phyloP scores from a whole-genome alignment of 768 basidiomycete species.

The Cystobasidium tubakii region DNA sequence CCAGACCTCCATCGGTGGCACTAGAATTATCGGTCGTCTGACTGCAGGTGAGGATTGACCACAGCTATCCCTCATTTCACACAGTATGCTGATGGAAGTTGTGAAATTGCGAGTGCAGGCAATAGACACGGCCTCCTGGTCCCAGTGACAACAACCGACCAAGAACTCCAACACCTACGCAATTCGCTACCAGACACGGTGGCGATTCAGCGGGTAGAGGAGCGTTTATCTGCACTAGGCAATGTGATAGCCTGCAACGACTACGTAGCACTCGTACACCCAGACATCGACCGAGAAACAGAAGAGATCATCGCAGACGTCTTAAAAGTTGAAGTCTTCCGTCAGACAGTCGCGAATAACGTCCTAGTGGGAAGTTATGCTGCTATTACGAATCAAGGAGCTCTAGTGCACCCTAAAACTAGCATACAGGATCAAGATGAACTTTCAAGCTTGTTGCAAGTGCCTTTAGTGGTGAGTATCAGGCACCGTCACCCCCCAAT shows the following conservation, averaged over 20 bases:
- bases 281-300: constrained; percentile 94
- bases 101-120: constrained; percentile 54
- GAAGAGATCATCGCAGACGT: constrained; percentile 99
- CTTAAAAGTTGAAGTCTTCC: constrained; percentile 96
- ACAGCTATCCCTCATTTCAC: background rate
- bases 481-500: background rate
- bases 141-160: constrained; percentile 90
- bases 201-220: constrained; percentile 90
- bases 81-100: background rate
- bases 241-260: constrained; percentile 99
- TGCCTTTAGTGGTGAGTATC: constrained; percentile 79
- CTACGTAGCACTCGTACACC: constrained; percentile 96
- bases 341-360: constrained; percentile 94
- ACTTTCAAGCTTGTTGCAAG: constrained; percentile 82
- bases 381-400: constrained; percentile 91
- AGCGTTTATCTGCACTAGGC: constrained; percentile 90
- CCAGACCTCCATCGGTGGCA: constrained; percentile 89
- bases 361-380: constrained; percentile 95
- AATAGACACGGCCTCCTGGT: constrained; percentile 97
- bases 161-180: constrained; percentile 94
- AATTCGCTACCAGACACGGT: constrained; percentile 91
- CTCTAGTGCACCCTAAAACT: constrained; percentile 94
- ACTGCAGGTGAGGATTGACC: constrained; percentile 64
- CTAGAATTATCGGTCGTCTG: constrained; percentile 84
- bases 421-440: constrained; percentile 97